Base-by-base conservation (phyloP, 306 rosid genomes). In the Pyrus communis region DNA sequence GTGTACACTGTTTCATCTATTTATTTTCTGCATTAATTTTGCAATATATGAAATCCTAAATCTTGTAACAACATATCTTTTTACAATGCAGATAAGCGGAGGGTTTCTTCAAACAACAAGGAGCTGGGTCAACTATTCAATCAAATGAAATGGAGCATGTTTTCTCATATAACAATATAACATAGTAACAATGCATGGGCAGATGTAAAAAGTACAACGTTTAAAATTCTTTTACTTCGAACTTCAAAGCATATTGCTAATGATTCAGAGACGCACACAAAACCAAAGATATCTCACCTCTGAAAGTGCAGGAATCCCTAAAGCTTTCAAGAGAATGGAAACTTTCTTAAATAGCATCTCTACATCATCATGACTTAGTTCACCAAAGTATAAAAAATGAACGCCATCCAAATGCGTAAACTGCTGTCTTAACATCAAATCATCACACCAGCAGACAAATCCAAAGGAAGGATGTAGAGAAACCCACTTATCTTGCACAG, bases 401-500 rank as follows among this genome's bases (percentile, higher is more conserved):
- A 95, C 85, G 45, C 88, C 89, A 66, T 87, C 84, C 23, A 88
- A 62, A 81, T 95, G 81, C 88, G 86, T 88, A 82, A 93, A 92
- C 79, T 92, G 92, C 73, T 86, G 83, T 77, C 69, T 83, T 73
- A 95, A 86, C 72, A 69, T 85, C 77, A 70, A 75, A 81, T 92
- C 93, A 84, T 95, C 97, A 83, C 90, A 87, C 93, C 93, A 95
- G 84, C 96, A 95, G 79, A 91, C 86, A 67, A 89, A 87, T 82
- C 97, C 96, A 67, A 84, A 89, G 62, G 91, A 90, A 84, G 92
- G 91, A 81, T 92, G 96, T 67, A 92, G 82, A 19, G 98, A 95
- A 69, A 88, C 97, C 98, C 98, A 95, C 84, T 81, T 92, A 86
- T 95, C 96, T 74, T 85, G 96, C 71, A 83, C 83, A 54, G 98